Evolutionary conservation across 225 moss, liverwort and hornwort species (phyloP).

Genomic region (Marchantia polymorpha): DNA sequence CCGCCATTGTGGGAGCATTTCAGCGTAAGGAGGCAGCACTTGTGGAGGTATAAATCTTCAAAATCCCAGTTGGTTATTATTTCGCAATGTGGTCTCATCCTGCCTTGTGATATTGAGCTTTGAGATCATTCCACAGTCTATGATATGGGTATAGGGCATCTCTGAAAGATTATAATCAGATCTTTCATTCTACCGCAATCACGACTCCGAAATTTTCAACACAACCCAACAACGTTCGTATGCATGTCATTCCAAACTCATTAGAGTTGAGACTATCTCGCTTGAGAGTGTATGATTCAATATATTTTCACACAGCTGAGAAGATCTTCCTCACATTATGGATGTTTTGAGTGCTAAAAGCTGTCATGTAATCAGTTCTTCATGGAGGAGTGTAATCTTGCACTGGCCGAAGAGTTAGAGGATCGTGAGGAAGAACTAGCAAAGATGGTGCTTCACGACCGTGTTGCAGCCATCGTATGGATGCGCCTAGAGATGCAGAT

Average conservation of each 20-base stretch:
- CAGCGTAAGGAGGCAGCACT: slow-evolving; percentile 79
- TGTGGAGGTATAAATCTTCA: slow-evolving; percentile 59
- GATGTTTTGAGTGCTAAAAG: not conserved
- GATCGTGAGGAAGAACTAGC: slow-evolving; percentile 64
- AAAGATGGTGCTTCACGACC: slow-evolving; percentile 65
- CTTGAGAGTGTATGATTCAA: not conserved
- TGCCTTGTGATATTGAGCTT: no score
- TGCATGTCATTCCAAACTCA: not conserved
- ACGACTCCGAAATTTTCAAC: not conserved
- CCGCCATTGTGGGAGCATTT: slow-evolving; percentile 74
- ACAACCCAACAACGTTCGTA: not conserved
- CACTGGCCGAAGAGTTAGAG: slow-evolving; percentile 74
- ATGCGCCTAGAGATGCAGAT: slow-evolving; percentile 84
- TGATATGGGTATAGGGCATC: not conserved
- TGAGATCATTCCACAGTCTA: no score
- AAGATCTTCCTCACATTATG: not conserved
- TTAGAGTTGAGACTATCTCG: not conserved
- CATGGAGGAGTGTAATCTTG: slow-evolving; percentile 82
- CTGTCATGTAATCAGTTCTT: slow-evolving; percentile 56
- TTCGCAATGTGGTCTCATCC: not conserved
- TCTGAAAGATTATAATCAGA: not conserved
- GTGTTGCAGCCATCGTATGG: slow-evolving; percentile 78
- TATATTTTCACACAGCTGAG: not conserved
- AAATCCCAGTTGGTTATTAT: not conserved
- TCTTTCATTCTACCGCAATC: not conserved